Percentiles rank a stretch among this genome's conserved stretches.
Conservation (phyloP, 495 filamentous ascomycete species). For the Lepraria neglecta region DNA sequence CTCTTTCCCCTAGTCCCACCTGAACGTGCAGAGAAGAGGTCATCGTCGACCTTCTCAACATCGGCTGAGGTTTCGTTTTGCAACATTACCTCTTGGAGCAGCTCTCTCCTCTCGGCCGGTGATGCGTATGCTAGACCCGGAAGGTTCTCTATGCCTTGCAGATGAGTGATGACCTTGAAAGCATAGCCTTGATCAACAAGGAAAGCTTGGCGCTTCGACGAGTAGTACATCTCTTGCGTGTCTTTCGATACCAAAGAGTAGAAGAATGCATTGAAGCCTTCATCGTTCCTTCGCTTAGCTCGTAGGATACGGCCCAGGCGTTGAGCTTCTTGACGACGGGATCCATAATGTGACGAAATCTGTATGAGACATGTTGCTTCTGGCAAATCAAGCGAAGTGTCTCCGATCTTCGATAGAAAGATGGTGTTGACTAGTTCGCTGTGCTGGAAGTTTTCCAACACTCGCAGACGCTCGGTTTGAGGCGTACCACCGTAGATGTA, state of each 20-base stretch:
- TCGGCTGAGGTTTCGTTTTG: slow-evolving; percentile 76
- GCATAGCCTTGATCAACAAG: slow-evolving; percentile 98
- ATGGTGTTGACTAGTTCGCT: slow-evolving; percentile 91
- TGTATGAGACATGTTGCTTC: slow-evolving; percentile 98
- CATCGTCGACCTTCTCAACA: slow-evolving; percentile 73
- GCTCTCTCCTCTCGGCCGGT: slow-evolving; percentile 74
- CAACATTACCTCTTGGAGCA: slow-evolving; percentile 85
- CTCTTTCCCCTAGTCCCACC: slow-evolving; percentile 35
- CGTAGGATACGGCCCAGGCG: slow-evolving; percentile 89
- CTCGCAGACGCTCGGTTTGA: slow-evolving; percentile 78
- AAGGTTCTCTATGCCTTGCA: slow-evolving; percentile 82
- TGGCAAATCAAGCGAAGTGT: slow-evolving; percentile 92
- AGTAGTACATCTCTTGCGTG: slow-evolving; percentile 98
- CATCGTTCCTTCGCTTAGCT: slow-evolving; percentile 93
- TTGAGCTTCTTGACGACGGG: slow-evolving; percentile 94
- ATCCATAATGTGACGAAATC: slow-evolving; percentile 97
- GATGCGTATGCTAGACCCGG: slow-evolving; percentile 75
- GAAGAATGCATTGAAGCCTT: slow-evolving; percentile 99
- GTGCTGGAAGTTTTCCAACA: slow-evolving; percentile 95
- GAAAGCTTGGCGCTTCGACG: slow-evolving; percentile 94
- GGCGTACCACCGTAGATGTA: slow-evolving; percentile 91
- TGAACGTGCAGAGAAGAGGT: slow-evolving; percentile 65
- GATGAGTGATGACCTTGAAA: slow-evolving; percentile 97
- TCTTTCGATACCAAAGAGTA: slow-evolving; percentile 96
- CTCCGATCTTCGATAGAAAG: slow-evolving; percentile 96